Conservation (phyloP, 331 rosid species). For the Quercus phellos region DNA sequence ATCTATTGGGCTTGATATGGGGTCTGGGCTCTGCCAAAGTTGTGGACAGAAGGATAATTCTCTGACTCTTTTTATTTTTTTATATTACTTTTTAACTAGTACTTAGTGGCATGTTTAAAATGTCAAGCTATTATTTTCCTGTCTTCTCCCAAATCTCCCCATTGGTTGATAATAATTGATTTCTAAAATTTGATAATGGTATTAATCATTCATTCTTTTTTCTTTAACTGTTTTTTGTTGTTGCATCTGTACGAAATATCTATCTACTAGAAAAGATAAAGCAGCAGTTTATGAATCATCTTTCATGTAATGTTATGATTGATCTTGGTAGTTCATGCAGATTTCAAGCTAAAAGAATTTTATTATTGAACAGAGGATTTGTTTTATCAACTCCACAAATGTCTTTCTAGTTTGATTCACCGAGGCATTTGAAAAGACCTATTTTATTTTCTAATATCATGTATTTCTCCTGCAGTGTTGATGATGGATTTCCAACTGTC, state of each 20-base stretch:
- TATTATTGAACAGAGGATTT: too few species aligned
- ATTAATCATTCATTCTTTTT: not conserved
- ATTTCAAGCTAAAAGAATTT: too few species aligned
- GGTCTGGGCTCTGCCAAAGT: not conserved
- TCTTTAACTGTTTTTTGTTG: not conserved
- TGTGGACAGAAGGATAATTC: not conserved
- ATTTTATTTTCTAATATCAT: constrained; percentile 2
- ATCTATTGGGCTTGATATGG: not conserved
- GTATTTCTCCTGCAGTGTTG: constrained; percentile 51
- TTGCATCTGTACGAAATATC: not conserved
- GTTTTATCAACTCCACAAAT: not conserved
- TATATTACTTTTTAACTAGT: not conserved
- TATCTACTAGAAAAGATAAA: not conserved
- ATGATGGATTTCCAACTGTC: constrained; percentile 62
- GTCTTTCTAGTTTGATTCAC: not conserved
- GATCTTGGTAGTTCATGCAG: not conserved
- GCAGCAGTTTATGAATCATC: not conserved
- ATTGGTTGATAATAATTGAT: not conserved
- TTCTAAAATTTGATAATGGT: not conserved
- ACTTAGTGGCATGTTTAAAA: not conserved
- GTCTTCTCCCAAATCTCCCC: not conserved
- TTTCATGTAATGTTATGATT: not conserved
- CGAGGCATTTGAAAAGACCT: constrained; percentile 1
- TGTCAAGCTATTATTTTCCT: not conserved
- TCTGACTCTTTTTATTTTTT: not conserved